These are phyloP conservation scores for Fusarium sp. DNA, from an alignment of 2,329 filamentous ascomycete genomes.

Conservation along the genomic window DNA sequence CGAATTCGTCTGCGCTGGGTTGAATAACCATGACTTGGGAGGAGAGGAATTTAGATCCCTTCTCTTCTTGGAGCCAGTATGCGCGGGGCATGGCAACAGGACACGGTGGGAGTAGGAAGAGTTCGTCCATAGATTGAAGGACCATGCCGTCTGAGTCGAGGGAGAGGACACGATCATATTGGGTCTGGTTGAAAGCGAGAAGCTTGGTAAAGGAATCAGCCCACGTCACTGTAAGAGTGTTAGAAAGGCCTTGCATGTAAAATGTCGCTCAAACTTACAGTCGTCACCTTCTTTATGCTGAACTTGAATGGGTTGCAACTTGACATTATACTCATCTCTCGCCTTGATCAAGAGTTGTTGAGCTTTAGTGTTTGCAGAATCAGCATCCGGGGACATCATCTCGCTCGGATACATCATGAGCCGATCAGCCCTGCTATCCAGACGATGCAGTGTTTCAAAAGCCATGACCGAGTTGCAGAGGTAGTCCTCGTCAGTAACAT, in stretches of 20 bases:
- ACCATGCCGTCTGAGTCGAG: slow-evolving; percentile 72
- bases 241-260: neutral
- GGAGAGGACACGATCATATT: slow-evolving; percentile 62
- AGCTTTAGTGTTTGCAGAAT: neutral
- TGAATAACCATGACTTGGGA: slow-evolving; percentile 68
- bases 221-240: slow-evolving; percentile 58
- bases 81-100: slow-evolving; percentile 75
- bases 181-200: slow-evolving; percentile 72
- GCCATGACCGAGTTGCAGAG: slow-evolving; percentile 62
- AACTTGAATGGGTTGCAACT: slow-evolving; percentile 53
- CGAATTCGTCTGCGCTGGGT: slow-evolving; percentile 63
- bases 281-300: slow-evolving; percentile 50
- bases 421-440: slow-evolving; percentile 55
- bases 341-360: slow-evolving; percentile 52
- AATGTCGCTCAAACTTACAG: slow-evolving; percentile 41
- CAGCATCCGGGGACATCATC: slow-evolving; percentile 46
- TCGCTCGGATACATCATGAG: slow-evolving; percentile 57
- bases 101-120: slow-evolving; percentile 71
- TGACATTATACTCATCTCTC: slow-evolving; percentile 56
- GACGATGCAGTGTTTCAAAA: slow-evolving; percentile 54
- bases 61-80: slow-evolving; percentile 70
- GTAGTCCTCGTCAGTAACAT: slow-evolving; percentile 58
- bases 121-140: slow-evolving; percentile 72
- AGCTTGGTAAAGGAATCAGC: slow-evolving; percentile 73
- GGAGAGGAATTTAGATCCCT: slow-evolving; percentile 60